Evolutionary conservation across 2,329 filamentous ascomycete species (phyloP).

Genomic region (Lecanoromycetidae sp.): DNA sequence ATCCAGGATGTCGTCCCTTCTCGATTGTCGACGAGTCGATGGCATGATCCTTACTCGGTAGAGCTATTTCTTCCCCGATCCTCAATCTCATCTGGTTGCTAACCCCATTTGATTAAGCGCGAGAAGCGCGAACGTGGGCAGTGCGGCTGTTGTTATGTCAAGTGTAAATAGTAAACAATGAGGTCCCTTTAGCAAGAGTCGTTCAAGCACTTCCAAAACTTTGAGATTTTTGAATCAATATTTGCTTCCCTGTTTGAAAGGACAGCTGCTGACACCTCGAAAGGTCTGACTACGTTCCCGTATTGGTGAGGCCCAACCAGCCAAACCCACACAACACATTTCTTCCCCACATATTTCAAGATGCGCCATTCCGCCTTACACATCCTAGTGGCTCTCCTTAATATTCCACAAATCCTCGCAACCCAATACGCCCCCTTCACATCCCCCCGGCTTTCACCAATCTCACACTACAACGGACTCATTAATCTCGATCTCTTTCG

Average conservation of each 20-base stretch:
- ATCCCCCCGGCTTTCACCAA: slow-evolving; percentile 17
- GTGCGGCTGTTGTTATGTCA: slow-evolving; percentile 4
- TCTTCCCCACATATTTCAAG: not conserved
- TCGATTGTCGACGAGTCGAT: too few species aligned
- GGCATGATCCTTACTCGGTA: too few species aligned
- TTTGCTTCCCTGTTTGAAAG: not conserved
- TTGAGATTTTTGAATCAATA: not conserved
- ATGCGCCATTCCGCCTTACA: slow-evolving; percentile 1
- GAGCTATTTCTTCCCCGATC: too few species aligned
- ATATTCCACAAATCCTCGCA: slow-evolving; percentile 14
- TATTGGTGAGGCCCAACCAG: not conserved
- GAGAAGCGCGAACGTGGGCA: not conserved
- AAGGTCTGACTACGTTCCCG: not conserved
- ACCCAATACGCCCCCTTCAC: slow-evolving; percentile 20
- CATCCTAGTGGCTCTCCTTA: slow-evolving; percentile 14
- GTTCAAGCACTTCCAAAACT: not conserved
- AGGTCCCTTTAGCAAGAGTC: too few species aligned
- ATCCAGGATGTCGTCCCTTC: too few species aligned
- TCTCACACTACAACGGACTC: slow-evolving; percentile 12
- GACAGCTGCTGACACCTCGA: not conserved
- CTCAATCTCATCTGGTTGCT: too few species aligned
- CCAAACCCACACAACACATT: not conserved
- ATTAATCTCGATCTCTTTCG: slow-evolving; percentile 17
- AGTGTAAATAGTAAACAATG: slow-evolving; percentile 1
- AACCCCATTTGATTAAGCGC: too few species aligned